Conservation (phyloP, 1,284 basidiomycete genomes). For the Heliocybe sulcata region DNA sequence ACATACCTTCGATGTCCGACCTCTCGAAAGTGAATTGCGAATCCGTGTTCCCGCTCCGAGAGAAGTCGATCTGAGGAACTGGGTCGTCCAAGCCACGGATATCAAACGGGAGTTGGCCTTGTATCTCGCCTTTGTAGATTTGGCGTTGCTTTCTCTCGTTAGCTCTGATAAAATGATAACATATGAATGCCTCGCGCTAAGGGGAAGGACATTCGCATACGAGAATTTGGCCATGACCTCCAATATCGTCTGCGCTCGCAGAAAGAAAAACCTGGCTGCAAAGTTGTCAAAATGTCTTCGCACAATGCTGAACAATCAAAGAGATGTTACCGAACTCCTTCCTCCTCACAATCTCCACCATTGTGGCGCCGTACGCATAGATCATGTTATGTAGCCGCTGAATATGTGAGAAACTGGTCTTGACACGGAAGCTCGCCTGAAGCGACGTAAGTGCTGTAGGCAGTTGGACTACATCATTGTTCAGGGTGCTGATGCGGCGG, state of each 20-base stretch:
- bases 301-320: not conserved
- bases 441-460: conserved; percentile 55
- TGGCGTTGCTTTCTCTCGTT: conserved; percentile 73
- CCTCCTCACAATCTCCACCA: conserved; percentile 86
- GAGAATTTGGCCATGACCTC: conserved; percentile 81
- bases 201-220: conserved; percentile 32
- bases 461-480: conserved; percentile 68
- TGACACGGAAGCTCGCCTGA: conserved; percentile 62
- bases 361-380: conserved; percentile 89
- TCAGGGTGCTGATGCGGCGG: conserved; percentile 66
- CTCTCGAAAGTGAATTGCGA: conserved; percentile 58
- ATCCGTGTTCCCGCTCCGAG: conserved; percentile 51
- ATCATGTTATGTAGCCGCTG: conserved; percentile 85
- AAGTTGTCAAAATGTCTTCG: not conserved
- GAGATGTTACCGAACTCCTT: conserved; percentile 72
- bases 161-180: conserved; percentile 32
- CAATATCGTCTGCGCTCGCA: conserved; percentile 68
- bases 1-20: conserved; percentile 66
- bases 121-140: conserved; percentile 70
- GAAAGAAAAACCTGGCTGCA: conserved; percentile 69
- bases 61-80: conserved; percentile 73
- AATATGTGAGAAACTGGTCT: conserved; percentile 87
- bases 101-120: conserved; percentile 77
- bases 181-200: not conserved
- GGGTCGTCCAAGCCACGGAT: conserved; percentile 68